phyloP scores from a whole-genome alignment of 2,329 filamentous ascomycete genomes.

The Nothophoma quercina region DNA sequence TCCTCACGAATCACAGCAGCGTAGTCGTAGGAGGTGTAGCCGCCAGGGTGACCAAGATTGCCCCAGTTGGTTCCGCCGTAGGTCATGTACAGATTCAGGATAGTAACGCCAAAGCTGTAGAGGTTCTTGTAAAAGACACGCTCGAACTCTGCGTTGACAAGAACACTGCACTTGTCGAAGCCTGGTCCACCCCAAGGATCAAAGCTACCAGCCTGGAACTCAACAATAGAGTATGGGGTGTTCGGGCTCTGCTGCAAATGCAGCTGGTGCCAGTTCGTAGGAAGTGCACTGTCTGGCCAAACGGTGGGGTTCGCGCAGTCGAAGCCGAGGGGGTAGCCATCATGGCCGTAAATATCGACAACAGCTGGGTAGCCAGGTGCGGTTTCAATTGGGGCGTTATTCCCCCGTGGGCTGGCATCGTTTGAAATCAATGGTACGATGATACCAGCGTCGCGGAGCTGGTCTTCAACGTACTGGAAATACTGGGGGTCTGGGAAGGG shows the following conservation, averaged over 20 bases:
- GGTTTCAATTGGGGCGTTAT: conserved; percentile 57
- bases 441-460: conserved; percentile 72
- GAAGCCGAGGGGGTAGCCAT: conserved; percentile 58
- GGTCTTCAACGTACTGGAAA: conserved; percentile 73
- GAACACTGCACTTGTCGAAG: conserved; percentile 69
- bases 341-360: conserved; percentile 72
- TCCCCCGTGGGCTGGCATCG: conserved; percentile 67
- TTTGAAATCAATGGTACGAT: conserved; percentile 79
- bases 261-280: conserved; percentile 61
- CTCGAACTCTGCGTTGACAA: conserved; percentile 77
- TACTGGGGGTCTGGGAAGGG: conserved; percentile 72
- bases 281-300: conserved; percentile 67
- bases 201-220: conserved; percentile 76
- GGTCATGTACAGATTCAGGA: conserved; percentile 80
- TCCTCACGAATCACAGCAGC: conserved; percentile 73
- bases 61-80: conserved; percentile 87
- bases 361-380: conserved; percentile 64
- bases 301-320: conserved; percentile 67
- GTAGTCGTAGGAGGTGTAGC: conserved; percentile 66
- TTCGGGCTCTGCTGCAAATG: conserved; percentile 69
- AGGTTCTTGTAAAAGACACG: conserved; percentile 82
- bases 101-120: conserved; percentile 69
- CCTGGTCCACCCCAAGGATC: conserved; percentile 78
- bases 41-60: conserved; percentile 67
- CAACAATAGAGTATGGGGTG: conserved; percentile 71